Evolutionary conservation across 441 rosid species (phyloP), one percentile per base, ranked within the genome.

Genomic region (Gossypium gossypioides): DNA sequence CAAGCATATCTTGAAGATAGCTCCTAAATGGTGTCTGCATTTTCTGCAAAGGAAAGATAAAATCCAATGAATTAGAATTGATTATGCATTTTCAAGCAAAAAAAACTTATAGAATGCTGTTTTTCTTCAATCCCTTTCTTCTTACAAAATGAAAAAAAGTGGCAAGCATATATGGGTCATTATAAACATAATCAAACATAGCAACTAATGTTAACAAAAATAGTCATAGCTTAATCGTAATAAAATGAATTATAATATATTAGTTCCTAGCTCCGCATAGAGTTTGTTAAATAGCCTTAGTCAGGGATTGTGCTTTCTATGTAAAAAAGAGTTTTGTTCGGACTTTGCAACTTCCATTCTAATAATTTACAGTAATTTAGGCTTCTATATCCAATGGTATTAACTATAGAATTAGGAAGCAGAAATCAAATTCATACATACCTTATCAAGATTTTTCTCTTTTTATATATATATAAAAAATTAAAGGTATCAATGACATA

Each of bases 11-110:
- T 70, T 94, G 88, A 66, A 94, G 96, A 84, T 91, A 91, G 84
- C 81, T 66, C 81, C 98, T 91, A 76, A 94, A 94, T 22, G 98
- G 97, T 21, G 98, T 94, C 78, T 94, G 98, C 91, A 78, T 71
- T 6, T 86, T 89, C 98, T 94, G 85, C 42, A 78, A 76, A 19
- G 60, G 10, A 27, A 4, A n/a, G 40, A 80, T 0, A 15, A 15
- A 32, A 73, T 32, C 25, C 68, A 1, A 59, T 2, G 46, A 46
- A 65, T 46, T 46, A 37, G 21, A 66, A 24, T 12, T 5, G 29
- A 24, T 7, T 40, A 8, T 24, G 6, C 15, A 15, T 8, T 5
- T 68, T 25, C 21, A 13, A 24, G 13, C 1, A 6, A 21, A 46
- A 67, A n/a, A n/a, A 5, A 12, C 52, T 18, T 27, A 40, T 4